Evolutionary conservation across 139 green algal species (phyloP).

Genomic region (Medakamo hakoo): DNA sequence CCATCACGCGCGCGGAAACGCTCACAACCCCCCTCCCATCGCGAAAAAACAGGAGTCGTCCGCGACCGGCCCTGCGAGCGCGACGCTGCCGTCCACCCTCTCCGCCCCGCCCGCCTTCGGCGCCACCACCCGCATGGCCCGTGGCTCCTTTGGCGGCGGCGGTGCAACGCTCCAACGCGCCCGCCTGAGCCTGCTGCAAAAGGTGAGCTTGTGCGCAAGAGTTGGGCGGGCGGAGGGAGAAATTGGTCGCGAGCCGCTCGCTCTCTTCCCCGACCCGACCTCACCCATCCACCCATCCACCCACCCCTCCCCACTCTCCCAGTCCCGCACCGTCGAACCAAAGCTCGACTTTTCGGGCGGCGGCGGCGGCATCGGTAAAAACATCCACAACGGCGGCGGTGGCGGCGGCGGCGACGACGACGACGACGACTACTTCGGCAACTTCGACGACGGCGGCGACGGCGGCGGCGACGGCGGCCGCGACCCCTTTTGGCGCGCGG

Average conservation of each 20-base stretch:
- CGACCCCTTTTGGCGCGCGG: slow-evolving; percentile 53
- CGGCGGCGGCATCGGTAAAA: slow-evolving; percentile 68
- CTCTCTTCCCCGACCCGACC: too few relatives aligned
- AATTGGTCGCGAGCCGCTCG: too few relatives aligned
- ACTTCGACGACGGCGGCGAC: slow-evolving; percentile 47
- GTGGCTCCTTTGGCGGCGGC: slow-evolving; percentile 17
- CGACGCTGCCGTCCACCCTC: background rate
- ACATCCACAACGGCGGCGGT: slow-evolving; percentile 75
- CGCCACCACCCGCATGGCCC: slow-evolving; percentile 29
- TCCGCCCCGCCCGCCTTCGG: too few relatives aligned
- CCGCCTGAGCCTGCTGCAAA: slow-evolving; percentile 34
- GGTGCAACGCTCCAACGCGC: slow-evolving; percentile 31
- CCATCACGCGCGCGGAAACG: too few relatives aligned
- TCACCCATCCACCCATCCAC: too few relatives aligned
- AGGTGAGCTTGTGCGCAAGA: too few relatives aligned
- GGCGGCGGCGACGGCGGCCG: slow-evolving; percentile 58
- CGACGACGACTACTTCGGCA: slow-evolving; percentile 78
- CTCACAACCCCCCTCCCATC: too few relatives aligned
- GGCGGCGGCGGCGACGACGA: slow-evolving; percentile 50
- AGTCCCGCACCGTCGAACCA: slow-evolving; percentile 15
- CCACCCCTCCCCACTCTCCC: too few relatives aligned
- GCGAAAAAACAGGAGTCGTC: too few relatives aligned
- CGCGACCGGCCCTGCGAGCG: too few relatives aligned
- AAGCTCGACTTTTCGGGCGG: slow-evolving; percentile 64
- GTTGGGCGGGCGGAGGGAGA: too few relatives aligned